Base-by-base conservation (phyloP, 176 grass and related monocot genomes). In the Triticum monococcum region DNA sequence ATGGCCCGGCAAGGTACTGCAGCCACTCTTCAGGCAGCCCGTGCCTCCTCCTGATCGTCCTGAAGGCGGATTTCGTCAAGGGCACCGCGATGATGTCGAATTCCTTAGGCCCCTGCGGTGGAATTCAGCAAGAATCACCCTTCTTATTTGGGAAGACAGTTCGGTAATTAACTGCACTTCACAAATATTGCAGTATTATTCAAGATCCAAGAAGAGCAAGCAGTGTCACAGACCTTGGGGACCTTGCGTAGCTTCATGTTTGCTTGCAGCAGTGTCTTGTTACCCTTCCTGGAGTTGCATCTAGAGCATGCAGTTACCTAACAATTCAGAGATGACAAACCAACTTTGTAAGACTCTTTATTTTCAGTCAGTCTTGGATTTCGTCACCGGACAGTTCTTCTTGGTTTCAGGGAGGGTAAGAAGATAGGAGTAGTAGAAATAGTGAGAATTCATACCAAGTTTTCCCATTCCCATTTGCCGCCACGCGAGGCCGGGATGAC, bases 381-480 rank as follows among this genome's bases (percentile, higher is more conserved):
- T n/a, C 1, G 7, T 3, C 30, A 25, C 2, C 43, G 5, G 5
- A 8, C 68, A 35, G 7, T 54, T 82, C 22, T 14, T 12, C 22
- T 30, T 38, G 37, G 3, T 72, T 45, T 66, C 5, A 31, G 38
- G 38, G 20, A 31, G 20, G 38, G 20, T 66, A 30, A 74, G 12
- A 37, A 54, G 50, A 18, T 54, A 0, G n/a, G n/a, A n/a, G 7
- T 17, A 60, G 4, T 17, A 60, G 36, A 17, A 64, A 22, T 14
- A 68, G 4, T 38, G n/a, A 62, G 71, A 13, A 13, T 12, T 5
- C 40, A 0, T 90, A 98, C 97, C 93, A 98, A 81, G 92, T 98
- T 98, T 43, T 96, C 97, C 97, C 97, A 98, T 68, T 81, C 89
- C 97, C 93, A 96, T 92, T 98, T 74, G 38, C 97, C 96, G 1